Evolutionary conservation across 148 eudicot genomes (phyloP).

Genomic region (Rhododendron mucronatum): DNA sequence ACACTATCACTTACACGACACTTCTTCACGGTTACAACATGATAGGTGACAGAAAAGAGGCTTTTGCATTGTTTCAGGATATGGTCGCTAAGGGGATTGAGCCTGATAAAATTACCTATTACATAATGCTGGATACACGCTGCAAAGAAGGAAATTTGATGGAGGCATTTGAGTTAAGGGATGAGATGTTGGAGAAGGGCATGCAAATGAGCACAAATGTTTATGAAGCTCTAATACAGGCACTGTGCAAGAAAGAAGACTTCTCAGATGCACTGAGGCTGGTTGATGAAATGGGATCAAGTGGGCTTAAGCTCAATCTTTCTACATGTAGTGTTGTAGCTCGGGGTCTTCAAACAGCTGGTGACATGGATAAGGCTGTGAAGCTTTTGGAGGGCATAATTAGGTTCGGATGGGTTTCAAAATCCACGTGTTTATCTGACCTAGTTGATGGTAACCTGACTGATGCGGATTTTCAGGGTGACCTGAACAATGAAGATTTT

Average conservation of each 20-base stretch:
- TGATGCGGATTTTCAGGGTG: not conserved
- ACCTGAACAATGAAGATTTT: not conserved
- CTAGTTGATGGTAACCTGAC: constrained; percentile 3
- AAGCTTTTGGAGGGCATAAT: constrained; percentile 7
- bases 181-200: constrained; percentile 48
- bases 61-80: constrained; percentile 49
- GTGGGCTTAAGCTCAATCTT: not conserved
- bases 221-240: constrained; percentile 2
- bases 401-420: constrained; percentile 4
- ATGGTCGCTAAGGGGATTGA: constrained; percentile 54
- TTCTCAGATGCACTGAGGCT: not conserved
- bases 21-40: constrained; percentile 59
- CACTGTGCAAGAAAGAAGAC: constrained; percentile 9
- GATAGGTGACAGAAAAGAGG: constrained; percentile 52
- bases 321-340: not conserved
- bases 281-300: not conserved
- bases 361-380: not conserved
- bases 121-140: constrained; percentile 42
- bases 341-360: constrained; percentile 1
- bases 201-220: not conserved
- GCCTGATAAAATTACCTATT: constrained; percentile 54
- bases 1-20: constrained; percentile 44
- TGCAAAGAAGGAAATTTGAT: constrained; percentile 47
- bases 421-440: not conserved
- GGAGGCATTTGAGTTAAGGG: constrained; percentile 43